phyloP scores from a whole-genome alignment of 768 basidiomycete genomes.

The Mycena kentingensis region DNA sequence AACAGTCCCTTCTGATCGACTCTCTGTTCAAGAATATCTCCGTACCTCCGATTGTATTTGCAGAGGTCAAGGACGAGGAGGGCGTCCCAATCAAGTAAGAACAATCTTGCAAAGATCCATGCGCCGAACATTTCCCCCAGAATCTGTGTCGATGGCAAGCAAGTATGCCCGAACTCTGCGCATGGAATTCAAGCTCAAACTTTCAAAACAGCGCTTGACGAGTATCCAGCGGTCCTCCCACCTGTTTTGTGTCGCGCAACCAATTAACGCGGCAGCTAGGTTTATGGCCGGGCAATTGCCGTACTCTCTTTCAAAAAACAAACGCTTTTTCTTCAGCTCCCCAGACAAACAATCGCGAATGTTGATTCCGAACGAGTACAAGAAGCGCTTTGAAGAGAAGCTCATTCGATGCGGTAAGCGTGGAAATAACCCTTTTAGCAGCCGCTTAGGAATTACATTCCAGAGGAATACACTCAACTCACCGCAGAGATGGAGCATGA shows the following conservation, averaged over 20 bases:
- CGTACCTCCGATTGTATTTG: conserved; percentile 80
- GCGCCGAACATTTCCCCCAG: not conserved
- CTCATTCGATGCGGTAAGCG: conserved; percentile 68
- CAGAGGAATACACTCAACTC: conserved; percentile 71
- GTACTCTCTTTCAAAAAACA: conserved; percentile 44
- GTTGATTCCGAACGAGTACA: conserved; percentile 56
- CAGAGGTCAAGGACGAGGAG: conserved; percentile 54
- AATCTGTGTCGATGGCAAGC: conserved; percentile 82
- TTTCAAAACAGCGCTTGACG: conserved; percentile 55
- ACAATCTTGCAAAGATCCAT: not conserved
- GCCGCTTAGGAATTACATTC: too few species aligned
- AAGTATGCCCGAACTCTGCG: conserved; percentile 55
- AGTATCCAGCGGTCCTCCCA: conserved; percentile 19
- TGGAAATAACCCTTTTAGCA: not conserved
- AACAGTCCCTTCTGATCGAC: conserved; percentile 74
- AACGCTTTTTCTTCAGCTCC: conserved; percentile 62
- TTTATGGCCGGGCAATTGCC: conserved; percentile 75
- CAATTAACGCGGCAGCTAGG: conserved; percentile 29
- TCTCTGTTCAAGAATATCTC: conserved; percentile 79
- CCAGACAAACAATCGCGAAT: conserved; percentile 48
- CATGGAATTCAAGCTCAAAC: conserved; percentile 28
- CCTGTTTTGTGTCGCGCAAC: not conserved
- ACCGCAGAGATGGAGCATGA: conserved; percentile 66
- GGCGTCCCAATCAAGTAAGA: conserved; percentile 31
- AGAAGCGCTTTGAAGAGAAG: conserved; percentile 53